Percentiles rank a stretch among this genome's conserved stretches.
Conservation (phyloP, 2,329 filamentous ascomycete species). For the Neonectria coccinea region DNA sequence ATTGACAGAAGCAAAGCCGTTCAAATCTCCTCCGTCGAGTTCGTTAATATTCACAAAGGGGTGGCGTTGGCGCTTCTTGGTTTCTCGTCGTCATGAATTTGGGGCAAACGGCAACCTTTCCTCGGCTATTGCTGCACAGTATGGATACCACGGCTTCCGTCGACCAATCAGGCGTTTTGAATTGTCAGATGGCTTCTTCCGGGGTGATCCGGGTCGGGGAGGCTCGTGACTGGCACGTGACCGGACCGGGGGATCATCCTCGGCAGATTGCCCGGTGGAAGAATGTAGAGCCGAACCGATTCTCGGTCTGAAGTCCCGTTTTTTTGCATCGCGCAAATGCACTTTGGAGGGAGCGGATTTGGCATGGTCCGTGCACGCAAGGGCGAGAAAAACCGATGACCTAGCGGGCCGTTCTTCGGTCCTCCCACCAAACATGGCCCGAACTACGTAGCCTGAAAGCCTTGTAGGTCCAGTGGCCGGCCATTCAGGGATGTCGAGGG, state of each 20-base stretch:
- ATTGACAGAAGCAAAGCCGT: constrained; percentile 46
- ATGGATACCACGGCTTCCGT: constrained; percentile 28
- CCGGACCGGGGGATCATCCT: constrained; percentile 30
- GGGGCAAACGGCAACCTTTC: constrained; percentile 43
- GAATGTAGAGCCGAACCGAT: background rate
- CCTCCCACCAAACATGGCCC: background rate
- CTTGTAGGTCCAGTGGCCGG: constrained; percentile 15
- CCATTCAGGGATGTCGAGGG: constrained; percentile 37
- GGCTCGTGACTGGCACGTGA: constrained; percentile 43
- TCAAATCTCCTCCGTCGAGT: constrained; percentile 45
- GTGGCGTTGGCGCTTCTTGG: constrained; percentile 38
- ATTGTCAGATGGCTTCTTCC: constrained; percentile 50
- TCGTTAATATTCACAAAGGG: constrained; percentile 38
- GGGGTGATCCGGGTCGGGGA: constrained; percentile 44
- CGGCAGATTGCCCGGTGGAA: constrained; percentile 34
- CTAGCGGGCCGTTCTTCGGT: constrained; percentile 5
- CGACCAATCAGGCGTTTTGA: constrained; percentile 42
- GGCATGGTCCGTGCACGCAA: background rate
- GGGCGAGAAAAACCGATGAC: background rate
- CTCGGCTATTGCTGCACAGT: constrained; percentile 47
- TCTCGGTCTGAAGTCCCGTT: too few species aligned
- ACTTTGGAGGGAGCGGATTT: background rate
- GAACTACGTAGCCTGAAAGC: background rate
- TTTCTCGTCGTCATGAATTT: constrained; percentile 46
- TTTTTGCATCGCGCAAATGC: too few species aligned